phyloP scores from a whole-genome alignment of 495 filamentous ascomycete genomes.

The Aspergillus mulundensis region DNA sequence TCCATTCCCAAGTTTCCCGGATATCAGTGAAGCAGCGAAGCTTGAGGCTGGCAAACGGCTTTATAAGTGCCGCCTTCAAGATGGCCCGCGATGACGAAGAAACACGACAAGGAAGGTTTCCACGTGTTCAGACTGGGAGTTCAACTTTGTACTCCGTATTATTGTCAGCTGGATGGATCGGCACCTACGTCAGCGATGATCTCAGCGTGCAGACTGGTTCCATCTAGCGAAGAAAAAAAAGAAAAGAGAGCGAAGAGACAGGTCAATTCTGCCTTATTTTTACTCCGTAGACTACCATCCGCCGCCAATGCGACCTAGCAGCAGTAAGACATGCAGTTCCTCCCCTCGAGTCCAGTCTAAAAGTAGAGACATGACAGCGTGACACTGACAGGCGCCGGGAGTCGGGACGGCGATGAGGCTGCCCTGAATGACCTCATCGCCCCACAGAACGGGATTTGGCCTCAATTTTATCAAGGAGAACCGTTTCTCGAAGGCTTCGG shows the following conservation, averaged over 20 bases:
- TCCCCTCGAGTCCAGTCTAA: not conserved
- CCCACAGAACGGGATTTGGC: not conserved
- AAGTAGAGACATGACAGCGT: not conserved
- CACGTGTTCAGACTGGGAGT: not conserved
- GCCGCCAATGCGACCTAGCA: not conserved
- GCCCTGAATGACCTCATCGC: conserved; percentile 2
- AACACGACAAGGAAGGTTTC: not conserved
- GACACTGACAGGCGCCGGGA: conserved; percentile 5
- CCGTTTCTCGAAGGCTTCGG: not conserved
- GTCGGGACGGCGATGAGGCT: not conserved
- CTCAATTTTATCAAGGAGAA: not conserved
- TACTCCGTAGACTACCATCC: too few species aligned
- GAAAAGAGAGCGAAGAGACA: not conserved
- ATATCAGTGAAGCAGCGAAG: not conserved
- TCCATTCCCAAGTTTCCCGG: too few species aligned
- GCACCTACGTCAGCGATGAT: conserved; percentile 24
- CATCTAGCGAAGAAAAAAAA: not conserved
- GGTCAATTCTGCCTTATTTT: not conserved
- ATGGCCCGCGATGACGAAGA: not conserved
- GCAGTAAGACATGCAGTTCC: not conserved
- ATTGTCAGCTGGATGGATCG: not conserved
- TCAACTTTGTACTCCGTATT: not conserved
- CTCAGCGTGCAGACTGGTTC: conserved; percentile 18
- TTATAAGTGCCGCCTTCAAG: not conserved
- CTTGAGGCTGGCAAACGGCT: too few species aligned